A percentile compares a stretch with the other conserved stretches of the same genome.
Conservation (phyloP, 2,329 filamentous ascomycete species). For the Delphinella strobiligena region DNA sequence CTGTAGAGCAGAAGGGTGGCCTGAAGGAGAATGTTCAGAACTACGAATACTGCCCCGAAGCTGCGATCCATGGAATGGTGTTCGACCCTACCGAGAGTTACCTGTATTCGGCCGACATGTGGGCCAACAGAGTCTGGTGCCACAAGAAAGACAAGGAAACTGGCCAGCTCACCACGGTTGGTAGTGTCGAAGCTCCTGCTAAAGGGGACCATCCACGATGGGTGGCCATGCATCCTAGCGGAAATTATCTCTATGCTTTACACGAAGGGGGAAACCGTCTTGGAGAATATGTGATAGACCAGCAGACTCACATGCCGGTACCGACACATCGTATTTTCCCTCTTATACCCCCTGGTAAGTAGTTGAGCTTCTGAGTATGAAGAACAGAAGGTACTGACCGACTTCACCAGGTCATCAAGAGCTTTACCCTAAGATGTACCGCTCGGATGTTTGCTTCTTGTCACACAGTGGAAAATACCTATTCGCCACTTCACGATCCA, state of each 20-base stretch:
- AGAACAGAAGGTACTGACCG: slow-evolving; percentile 3
- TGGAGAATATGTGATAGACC: slow-evolving; percentile 70
- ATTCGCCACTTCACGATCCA: slow-evolving; percentile 74
- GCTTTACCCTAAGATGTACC: slow-evolving; percentile 55
- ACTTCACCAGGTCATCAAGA: slow-evolving; percentile 22
- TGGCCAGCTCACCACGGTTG: slow-evolving; percentile 56
- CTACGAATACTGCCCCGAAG: slow-evolving; percentile 56
- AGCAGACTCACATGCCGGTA: slow-evolving; percentile 58
- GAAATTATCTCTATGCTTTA: slow-evolving; percentile 69
- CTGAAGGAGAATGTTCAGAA: slow-evolving; percentile 57
- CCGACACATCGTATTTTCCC: slow-evolving; percentile 69
- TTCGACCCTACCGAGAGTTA: slow-evolving; percentile 63
- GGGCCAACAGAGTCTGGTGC: slow-evolving; percentile 71
- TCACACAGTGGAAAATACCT: slow-evolving; percentile 60
- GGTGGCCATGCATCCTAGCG: slow-evolving; percentile 72
- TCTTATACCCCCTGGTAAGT: slow-evolving; percentile 62
- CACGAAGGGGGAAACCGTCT: slow-evolving; percentile 85
- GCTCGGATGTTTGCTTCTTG: slow-evolving; percentile 71
- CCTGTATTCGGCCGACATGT: slow-evolving; percentile 69
- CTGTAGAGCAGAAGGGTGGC: slow-evolving; percentile 43
- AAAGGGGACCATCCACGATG: slow-evolving; percentile 70
- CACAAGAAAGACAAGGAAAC: slow-evolving; percentile 56
- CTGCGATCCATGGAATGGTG: slow-evolving; percentile 72
- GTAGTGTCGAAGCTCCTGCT: slow-evolving; percentile 58
- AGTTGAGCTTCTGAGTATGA: background rate